Evolutionary conservation across 768 basidiomycete species (phyloP).

Genomic region (Boletus speciosus): DNA sequence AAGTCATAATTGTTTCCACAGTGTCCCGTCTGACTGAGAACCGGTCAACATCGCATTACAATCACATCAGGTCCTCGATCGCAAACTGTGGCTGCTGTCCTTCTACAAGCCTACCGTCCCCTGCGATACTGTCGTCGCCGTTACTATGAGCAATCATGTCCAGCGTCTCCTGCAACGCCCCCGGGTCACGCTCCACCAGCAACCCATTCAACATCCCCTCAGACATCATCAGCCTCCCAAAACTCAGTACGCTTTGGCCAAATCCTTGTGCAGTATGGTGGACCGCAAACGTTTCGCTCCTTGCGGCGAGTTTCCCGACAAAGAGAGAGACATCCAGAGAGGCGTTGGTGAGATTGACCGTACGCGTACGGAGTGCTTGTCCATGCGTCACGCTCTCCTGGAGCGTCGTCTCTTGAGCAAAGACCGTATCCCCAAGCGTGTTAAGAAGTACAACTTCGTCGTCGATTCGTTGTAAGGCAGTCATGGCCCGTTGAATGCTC

Average conservation of each 20-base stretch:
- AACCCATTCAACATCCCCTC: slow-evolving; percentile 1
- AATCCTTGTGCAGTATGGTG: slow-evolving; percentile 12
- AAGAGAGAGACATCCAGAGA: slow-evolving; percentile 16
- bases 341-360: slow-evolving; percentile 14
- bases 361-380: slow-evolving; percentile 9
- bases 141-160: slow-evolving; percentile 8
- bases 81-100: background rate
- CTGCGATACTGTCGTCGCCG: background rate
- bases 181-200: slow-evolving; percentile 4
- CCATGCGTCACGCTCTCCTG: slow-evolving; percentile 4
- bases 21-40: too few species aligned
- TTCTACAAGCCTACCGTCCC: background rate
- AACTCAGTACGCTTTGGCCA: slow-evolving; percentile 4
- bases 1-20: too few species aligned
- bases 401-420: slow-evolving; percentile 3
- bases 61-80: slow-evolving; percentile 13
- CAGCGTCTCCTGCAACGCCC: slow-evolving; percentile 9
- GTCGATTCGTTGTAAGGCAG: slow-evolving; percentile 1
- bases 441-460: slow-evolving; percentile 1
- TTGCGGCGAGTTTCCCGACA: slow-evolving; percentile 11
- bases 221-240: slow-evolving; percentile 8
- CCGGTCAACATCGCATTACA: too few species aligned
- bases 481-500: slow-evolving; percentile 7
- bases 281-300: slow-evolving; percentile 10
- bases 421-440: background rate